These are phyloP conservation scores for Lagerstroemia speciosa DNA, from an alignment of 345 rosid species.

Conservation along the genomic window DNA sequence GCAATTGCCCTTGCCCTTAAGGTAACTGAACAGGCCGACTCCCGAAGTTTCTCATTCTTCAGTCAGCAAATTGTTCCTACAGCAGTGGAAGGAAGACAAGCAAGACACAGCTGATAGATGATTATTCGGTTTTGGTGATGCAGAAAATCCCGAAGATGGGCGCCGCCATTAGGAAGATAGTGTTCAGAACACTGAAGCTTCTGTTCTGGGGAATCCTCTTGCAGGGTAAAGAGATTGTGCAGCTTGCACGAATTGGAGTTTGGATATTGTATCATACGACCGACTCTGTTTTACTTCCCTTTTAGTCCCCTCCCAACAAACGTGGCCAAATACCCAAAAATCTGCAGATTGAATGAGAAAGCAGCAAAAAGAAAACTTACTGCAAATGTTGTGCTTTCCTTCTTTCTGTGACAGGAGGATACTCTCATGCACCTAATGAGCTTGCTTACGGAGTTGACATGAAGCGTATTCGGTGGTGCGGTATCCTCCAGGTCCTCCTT, in stretches of 20 bases:
- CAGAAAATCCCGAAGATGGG: conserved; percentile 38
- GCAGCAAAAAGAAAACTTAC: not conserved
- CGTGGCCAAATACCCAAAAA: too few species aligned
- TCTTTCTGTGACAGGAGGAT: conserved; percentile 36
- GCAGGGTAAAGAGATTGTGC: conserved; percentile 33
- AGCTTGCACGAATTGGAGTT: not conserved
- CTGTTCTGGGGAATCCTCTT: conserved; percentile 59
- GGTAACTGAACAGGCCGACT: conserved; percentile 19
- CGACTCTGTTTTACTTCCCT: not conserved
- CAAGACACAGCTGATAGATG: not conserved
- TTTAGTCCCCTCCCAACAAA: not conserved
- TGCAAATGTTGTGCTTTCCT: not conserved
- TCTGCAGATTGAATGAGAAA: not conserved
- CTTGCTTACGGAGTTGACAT: conserved; percentile 62
- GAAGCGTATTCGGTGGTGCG: conserved; percentile 53
- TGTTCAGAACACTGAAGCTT: conserved; percentile 53
- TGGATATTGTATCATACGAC: not conserved
- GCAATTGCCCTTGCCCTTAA: conserved; percentile 64
- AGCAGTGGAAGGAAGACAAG: not conserved
- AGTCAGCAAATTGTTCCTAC: not conserved
- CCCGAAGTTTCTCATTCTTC: not conserved
- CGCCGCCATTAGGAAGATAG: conserved; percentile 40
- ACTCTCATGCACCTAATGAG: conserved; percentile 50
- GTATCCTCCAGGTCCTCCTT: conserved; percentile 53
- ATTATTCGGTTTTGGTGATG: not conserved